These are phyloP conservation scores for Albifimbria verrucaria DNA, from an alignment of 2,329 filamentous ascomycete species.

Conservation along the genomic window DNA sequence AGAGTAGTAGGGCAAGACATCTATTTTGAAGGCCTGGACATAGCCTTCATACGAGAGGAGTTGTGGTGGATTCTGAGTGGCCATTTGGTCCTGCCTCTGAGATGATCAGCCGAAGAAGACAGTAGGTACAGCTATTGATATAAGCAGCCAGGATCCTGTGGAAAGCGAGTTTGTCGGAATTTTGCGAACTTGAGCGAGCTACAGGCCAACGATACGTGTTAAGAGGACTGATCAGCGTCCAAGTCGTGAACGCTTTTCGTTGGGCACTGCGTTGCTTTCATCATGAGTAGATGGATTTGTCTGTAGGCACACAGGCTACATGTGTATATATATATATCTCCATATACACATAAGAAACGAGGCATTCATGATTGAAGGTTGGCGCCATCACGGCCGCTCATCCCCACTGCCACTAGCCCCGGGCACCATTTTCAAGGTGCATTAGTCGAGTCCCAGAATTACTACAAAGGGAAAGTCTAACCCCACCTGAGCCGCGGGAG, in stretches of 20 bases:
- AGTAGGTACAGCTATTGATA: neutral
- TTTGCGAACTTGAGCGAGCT: neutral
- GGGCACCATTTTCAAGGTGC: too few relatives aligned
- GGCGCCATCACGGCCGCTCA: neutral
- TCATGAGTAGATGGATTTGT: neutral
- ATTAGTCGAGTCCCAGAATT: too few relatives aligned
- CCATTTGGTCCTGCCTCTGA: neutral
- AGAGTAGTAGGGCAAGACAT: neutral
- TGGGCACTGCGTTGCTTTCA: neutral
- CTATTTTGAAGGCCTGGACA: neutral
- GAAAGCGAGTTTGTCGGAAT: neutral
- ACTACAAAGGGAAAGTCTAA: too few relatives aligned
- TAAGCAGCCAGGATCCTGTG: neutral
- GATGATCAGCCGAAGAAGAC: neutral
- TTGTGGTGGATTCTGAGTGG: neutral
- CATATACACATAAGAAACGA: neutral
- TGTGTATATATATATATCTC: too few relatives aligned
- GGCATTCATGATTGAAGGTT: neutral
- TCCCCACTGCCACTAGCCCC: too few relatives aligned
- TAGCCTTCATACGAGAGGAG: neutral
- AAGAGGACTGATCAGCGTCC: neutral
- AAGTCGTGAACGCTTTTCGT: neutral
- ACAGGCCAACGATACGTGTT: neutral
- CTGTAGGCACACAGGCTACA: neutral
- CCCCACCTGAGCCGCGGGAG: too few relatives aligned